A percentile compares a stretch with the other conserved stretches of the same genome.
Conservation (phyloP, 202 grass and related monocot genomes). For the Thinopyrum obtusiflorum region DNA sequence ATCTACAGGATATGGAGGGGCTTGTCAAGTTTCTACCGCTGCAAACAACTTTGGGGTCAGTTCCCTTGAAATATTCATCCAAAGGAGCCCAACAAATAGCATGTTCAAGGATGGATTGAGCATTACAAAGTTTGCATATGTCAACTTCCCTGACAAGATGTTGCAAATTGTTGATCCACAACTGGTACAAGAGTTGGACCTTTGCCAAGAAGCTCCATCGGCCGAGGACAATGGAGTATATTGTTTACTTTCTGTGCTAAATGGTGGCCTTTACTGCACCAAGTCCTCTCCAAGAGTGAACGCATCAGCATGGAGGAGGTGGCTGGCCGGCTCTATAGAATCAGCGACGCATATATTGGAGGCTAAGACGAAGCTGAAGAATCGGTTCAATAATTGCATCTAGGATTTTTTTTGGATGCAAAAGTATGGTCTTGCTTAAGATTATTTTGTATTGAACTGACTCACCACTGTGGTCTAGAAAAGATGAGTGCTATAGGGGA, state of each 20-base stretch:
- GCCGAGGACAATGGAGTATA: background rate
- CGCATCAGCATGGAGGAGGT: background rate
- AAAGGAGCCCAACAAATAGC: background rate
- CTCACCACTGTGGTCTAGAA: too few species aligned
- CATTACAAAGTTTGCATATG: background rate
- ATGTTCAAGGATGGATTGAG: background rate
- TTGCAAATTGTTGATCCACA: background rate
- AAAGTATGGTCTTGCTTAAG: too few species aligned
- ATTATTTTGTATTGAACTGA: too few species aligned
- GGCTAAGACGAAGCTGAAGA: background rate
- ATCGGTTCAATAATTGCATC: too few species aligned
- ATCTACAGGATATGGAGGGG: background rate
- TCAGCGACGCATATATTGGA: background rate
- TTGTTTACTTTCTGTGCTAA: background rate
- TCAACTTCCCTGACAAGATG: background rate
- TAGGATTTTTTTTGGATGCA: too few species aligned
- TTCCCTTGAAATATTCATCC: background rate
- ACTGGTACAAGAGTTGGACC: background rate
- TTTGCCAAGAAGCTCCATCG: background rate
- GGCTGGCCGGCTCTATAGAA: background rate
- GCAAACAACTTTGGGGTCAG: background rate
- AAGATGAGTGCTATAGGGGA: too few species aligned
- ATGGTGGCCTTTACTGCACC: background rate
- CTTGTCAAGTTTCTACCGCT: background rate
- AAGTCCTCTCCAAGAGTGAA: background rate